These are phyloP conservation scores for Nephelium lappaceum DNA, from an alignment of 345 rosid genomes.

Conservation along the genomic window DNA sequence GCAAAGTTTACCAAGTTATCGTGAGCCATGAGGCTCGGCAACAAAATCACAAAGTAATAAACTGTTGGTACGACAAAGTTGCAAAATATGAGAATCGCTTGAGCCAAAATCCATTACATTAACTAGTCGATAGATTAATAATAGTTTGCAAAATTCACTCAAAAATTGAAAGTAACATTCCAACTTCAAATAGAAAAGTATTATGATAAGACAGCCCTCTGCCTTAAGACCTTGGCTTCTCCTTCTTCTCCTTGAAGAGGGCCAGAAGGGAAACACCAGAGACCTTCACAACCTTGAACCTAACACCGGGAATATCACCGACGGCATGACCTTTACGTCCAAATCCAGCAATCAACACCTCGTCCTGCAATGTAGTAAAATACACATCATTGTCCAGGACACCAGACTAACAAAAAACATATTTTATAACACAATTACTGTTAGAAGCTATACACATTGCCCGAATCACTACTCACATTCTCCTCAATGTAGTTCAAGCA, in stretches of 20 bases:
- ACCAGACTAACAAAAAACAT: not conserved
- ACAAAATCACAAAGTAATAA: too few species aligned
- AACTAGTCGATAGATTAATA: slow-evolving; percentile 1
- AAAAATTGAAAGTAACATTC: slow-evolving; percentile 13
- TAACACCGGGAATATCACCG: slow-evolving; percentile 88
- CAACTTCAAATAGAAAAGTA: slow-evolving; percentile 5
- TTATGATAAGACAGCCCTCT: not conserved
- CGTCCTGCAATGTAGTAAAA: slow-evolving; percentile 47
- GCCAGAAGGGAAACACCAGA: slow-evolving; percentile 84
- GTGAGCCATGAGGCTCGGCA: too few species aligned
- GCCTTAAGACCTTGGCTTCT: slow-evolving; percentile 75
- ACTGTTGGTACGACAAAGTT: not conserved
- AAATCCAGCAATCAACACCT: slow-evolving; percentile 78
- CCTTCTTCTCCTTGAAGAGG: slow-evolving; percentile 83
- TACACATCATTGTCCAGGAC: not conserved
- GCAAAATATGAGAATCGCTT: not conserved
- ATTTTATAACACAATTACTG: not conserved
- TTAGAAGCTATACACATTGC: not conserved
- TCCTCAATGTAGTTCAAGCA: slow-evolving; percentile 96
- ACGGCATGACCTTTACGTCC: slow-evolving; percentile 88
- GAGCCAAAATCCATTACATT: slow-evolving; percentile 7
- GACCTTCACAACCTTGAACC: slow-evolving; percentile 88
- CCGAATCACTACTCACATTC: slow-evolving; percentile 50
- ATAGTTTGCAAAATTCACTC: slow-evolving; percentile 24
- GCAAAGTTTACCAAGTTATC: too few species aligned